These are phyloP conservation scores for Mycotypha africana DNA, from an alignment of 371 early-diverging fungal species.

Conservation along the genomic window DNA sequence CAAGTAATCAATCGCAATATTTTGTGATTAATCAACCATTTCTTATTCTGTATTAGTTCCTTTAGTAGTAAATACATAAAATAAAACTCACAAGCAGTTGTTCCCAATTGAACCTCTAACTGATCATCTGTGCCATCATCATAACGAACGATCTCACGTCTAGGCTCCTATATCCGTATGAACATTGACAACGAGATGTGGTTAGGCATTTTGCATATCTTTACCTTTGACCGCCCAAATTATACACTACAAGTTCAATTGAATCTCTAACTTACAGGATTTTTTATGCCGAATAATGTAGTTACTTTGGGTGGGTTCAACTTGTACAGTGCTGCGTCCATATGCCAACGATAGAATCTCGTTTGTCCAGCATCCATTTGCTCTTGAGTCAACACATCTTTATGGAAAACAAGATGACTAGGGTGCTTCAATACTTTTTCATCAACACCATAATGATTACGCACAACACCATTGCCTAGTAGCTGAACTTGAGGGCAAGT, in stretches of 20 bases:
- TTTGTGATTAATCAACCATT: too few relatives aligned
- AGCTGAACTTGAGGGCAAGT: constrained; percentile 40
- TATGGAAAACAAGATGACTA: constrained; percentile 35
- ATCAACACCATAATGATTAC: constrained; percentile 38
- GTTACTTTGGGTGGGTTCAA: constrained; percentile 44
- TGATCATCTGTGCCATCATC: constrained; percentile 38
- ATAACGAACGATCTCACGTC: constrained; percentile 36
- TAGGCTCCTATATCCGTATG: constrained; percentile 25
- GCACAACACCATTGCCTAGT: constrained; percentile 37
- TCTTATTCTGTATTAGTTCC: not conserved
- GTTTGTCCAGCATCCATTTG: constrained; percentile 39
- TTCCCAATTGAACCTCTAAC: constrained; percentile 43
- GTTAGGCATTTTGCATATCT: too few relatives aligned
- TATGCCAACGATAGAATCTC: constrained; percentile 47
- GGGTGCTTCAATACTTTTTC: constrained; percentile 39
- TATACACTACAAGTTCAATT: too few relatives aligned
- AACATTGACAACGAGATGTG: too few relatives aligned
- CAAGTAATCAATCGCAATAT: too few relatives aligned
- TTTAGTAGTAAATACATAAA: not conserved
- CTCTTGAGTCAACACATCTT: constrained; percentile 27
- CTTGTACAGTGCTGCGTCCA: constrained; percentile 47
- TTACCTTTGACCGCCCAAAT: not conserved
- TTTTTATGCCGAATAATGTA: constrained; percentile 39
- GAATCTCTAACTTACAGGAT: constrained; percentile 38
- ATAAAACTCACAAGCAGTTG: constrained; percentile 42